Base-by-base conservation (phyloP, 495 filamentous ascomycete species). In the Margaritispora aquatica region DNA sequence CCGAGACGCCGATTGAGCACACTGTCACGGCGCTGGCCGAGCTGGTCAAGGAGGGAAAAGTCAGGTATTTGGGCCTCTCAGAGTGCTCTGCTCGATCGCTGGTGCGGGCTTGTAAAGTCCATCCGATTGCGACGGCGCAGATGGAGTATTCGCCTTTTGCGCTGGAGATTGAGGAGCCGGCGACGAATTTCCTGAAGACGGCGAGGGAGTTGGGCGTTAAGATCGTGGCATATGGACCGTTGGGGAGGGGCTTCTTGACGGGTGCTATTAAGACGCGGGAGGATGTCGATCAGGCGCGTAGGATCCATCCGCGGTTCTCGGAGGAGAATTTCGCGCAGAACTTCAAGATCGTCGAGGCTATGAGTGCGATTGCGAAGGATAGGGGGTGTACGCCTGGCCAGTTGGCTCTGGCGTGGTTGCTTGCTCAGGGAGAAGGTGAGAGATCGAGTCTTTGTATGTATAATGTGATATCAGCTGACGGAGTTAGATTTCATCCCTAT, bases 141-240 rank as follows among this genome's bases (percentile, higher is more conserved):
- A 69, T 86, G 24, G 85, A 88, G 72, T 87, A 85, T 66, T 79
- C 71, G 1, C 76, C 80, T 0, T 87, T 84, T 51, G 65, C 73
- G 3, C 69, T 81, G 7, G 79, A 83, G 4, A 81, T 87, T 47
- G 82, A 88, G 67, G 66, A 64, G 2, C 55, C 68, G 0, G 64
- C 73, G 15, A 72, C 73, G 0, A 63, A 72, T 10, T 61, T 87
- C 3, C 61, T 87, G 4, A 65, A 73, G 8, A 79, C 84, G 0
- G 76, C 73, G 57, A 75, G 83, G 2, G 82, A 87, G 58, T 74
- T 90, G 2, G 85, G 82, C 5, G 69, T 85, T 19, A 71, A 81
- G 0, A 68, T 85, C 11, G 75, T 88, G 0, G 81, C 81, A 0
- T 87, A 83, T 68, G 77, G 72, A 19, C 85, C 86, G 0, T 71